These are phyloP conservation scores for Magnusiomyces suaveolens DNA, from an alignment of 1,139 yeast genomes.

Conservation along the genomic window DNA sequence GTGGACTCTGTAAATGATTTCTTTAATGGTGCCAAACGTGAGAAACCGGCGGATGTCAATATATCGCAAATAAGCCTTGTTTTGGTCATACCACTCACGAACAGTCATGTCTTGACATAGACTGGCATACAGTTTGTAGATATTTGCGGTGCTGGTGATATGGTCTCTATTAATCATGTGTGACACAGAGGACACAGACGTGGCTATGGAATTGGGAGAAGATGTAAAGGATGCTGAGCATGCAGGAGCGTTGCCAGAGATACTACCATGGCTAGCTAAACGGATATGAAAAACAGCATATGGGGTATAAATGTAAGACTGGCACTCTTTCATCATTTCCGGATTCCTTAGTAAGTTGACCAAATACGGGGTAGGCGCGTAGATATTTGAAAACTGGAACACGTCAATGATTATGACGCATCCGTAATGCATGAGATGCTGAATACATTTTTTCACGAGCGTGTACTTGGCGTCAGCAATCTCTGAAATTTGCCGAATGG, in stretches of 20 bases:
- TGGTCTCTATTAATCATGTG: slow-evolving; percentile 7
- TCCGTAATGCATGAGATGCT: slow-evolving; percentile 81
- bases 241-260: slow-evolving; percentile 27
- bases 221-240: slow-evolving; percentile 19
- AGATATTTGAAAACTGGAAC: slow-evolving; percentile 79
- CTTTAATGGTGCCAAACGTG: slow-evolving; percentile 76
- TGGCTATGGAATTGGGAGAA: slow-evolving; percentile 17
- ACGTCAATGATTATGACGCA: slow-evolving; percentile 76
- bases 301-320: slow-evolving; percentile 48
- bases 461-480: slow-evolving; percentile 73
- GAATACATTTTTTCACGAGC: slow-evolving; percentile 77
- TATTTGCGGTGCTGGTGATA: slow-evolving; percentile 36
- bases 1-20: slow-evolving; percentile 71
- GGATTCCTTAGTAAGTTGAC: slow-evolving; percentile 55
- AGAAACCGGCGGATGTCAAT: slow-evolving; percentile 78
- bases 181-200: slow-evolving; percentile 13
- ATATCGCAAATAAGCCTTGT: slow-evolving; percentile 47
- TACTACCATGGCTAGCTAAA: slow-evolving; percentile 13
- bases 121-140: slow-evolving; percentile 70
- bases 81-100: slow-evolving; percentile 70
- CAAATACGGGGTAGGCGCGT: slow-evolving; percentile 79
- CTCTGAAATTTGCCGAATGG: slow-evolving; percentile 65
- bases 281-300: background rate
- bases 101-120: slow-evolving; percentile 71
- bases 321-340: slow-evolving; percentile 74